Percentiles rank a stretch among this genome's conserved stretches.
phyloP scores from a whole-genome alignment of 2,329 filamentous ascomycete genomes.

The Hypoxylon sp. region DNA sequence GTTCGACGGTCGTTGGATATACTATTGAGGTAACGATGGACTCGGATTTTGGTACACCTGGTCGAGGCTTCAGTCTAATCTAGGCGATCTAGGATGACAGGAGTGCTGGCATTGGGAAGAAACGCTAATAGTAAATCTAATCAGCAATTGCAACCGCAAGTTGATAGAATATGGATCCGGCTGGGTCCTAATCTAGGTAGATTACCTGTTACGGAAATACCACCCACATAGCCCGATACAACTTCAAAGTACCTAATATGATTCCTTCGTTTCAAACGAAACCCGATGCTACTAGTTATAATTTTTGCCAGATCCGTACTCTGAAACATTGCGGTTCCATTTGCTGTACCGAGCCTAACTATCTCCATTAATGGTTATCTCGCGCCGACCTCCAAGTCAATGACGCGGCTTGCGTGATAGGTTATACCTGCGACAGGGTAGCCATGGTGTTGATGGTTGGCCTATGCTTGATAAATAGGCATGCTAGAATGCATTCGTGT shows the following conservation, averaged over 20 bases:
- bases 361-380: conserved; percentile 14
- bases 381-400: conserved; percentile 21
- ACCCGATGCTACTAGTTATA: not conserved
- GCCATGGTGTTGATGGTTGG: too few relatives aligned
- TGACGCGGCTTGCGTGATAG: conserved; percentile 29
- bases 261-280: conserved; percentile 7
- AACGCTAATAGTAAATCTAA: conserved; percentile 3
- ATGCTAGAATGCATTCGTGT: not conserved
- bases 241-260: conserved; percentile 21
- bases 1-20: not conserved
- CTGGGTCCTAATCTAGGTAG: conserved; percentile 18
- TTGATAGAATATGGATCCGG: conserved; percentile 8
- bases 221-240: conserved; percentile 18
- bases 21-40: not conserved
- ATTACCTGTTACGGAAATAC: conserved; percentile 12
- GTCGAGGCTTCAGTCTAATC: conserved; percentile 1
- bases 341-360: conserved; percentile 11
- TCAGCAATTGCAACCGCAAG: conserved; percentile 11
- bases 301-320: not conserved
- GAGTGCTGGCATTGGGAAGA: not conserved
- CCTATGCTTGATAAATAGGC: not conserved
- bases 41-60: not conserved
- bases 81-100: not conserved
- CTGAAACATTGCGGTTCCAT: not conserved
- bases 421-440: conserved; percentile 5